phyloP scores from a whole-genome alignment of 2,329 filamentous ascomycete species.

The Paramyrothecium sp. region DNA sequence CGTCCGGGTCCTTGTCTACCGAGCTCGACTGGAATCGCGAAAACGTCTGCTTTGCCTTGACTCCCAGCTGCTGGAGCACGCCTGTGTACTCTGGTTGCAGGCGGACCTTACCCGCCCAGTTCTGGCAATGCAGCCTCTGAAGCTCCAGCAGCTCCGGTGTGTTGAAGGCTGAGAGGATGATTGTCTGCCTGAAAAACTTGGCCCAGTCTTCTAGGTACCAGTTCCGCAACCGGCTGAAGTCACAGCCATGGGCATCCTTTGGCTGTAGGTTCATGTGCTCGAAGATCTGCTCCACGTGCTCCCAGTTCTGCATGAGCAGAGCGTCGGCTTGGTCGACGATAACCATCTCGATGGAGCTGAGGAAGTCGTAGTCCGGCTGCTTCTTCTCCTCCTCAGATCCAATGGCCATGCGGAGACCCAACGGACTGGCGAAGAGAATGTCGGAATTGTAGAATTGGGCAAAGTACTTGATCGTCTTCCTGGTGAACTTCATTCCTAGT shows the following conservation, averaged over 20 bases:
- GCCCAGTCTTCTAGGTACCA: slow-evolving; percentile 95
- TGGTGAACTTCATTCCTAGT: slow-evolving; percentile 92
- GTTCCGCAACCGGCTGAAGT: slow-evolving; percentile 83
- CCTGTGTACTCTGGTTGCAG: slow-evolving; percentile 68
- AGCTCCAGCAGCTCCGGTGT: slow-evolving; percentile 86
- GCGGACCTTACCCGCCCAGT: slow-evolving; percentile 77
- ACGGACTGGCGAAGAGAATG: slow-evolving; percentile 85
- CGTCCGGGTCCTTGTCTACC: slow-evolving; percentile 76
- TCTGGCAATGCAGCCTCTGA: slow-evolving; percentile 73
- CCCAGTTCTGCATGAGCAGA: slow-evolving; percentile 97
- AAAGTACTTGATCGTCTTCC: slow-evolving; percentile 94
- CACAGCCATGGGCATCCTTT: slow-evolving; percentile 84
- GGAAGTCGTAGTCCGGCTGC: slow-evolving; percentile 78
- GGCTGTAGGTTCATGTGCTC: slow-evolving; percentile 89
- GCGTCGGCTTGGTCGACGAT: slow-evolving; percentile 91
- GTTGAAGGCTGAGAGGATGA: slow-evolving; percentile 78
- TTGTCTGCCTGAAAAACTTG: slow-evolving; percentile 77
- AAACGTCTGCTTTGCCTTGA: slow-evolving; percentile 83
- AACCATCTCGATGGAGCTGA: slow-evolving; percentile 89
- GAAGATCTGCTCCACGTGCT: slow-evolving; percentile 90
- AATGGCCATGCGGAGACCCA: slow-evolving; percentile 88
- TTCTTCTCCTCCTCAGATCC: slow-evolving; percentile 68
- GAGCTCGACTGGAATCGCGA: slow-evolving; percentile 75
- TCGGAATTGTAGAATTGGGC: slow-evolving; percentile 95
- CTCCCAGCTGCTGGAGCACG: slow-evolving; percentile 69